Percentiles rank a stretch among this genome's conserved stretches.
Conservation (phyloP, 225 moss, liverwort and hornwort species). For the Pseudisothecium myosuroides region DNA sequence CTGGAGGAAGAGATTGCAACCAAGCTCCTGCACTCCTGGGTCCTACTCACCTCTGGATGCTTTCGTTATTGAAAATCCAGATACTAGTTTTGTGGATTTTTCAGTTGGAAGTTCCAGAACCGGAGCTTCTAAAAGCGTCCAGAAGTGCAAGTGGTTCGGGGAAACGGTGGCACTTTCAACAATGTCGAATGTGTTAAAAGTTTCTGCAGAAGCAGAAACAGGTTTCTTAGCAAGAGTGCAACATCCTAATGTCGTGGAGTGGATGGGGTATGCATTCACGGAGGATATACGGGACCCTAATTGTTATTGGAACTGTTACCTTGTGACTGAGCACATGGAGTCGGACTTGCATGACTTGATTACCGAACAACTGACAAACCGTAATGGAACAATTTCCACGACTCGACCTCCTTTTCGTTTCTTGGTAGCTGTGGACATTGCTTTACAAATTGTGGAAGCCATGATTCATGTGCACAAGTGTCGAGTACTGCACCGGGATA, state of each 20-base stretch:
- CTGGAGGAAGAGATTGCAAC: neutral
- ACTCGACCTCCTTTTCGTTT: neutral
- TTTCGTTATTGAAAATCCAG: neutral
- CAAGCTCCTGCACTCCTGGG: neutral
- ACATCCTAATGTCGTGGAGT: neutral
- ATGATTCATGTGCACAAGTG: neutral
- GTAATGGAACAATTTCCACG: rapidly evolving
- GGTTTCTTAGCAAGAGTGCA: neutral
- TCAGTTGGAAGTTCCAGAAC: neutral
- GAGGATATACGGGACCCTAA: neutral
- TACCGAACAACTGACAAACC: neutral
- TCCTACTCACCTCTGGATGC: neutral
- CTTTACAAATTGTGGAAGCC: neutral
- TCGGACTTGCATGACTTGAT: neutral
- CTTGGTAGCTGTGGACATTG: neutral
- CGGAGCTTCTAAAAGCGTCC: neutral
- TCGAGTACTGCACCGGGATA: neutral
- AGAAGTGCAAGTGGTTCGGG: neutral
- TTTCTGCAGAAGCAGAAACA: neutral
- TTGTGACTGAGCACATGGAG: neutral
- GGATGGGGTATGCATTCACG: neutral
- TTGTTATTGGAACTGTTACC: neutral
- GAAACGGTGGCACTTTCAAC: neutral
- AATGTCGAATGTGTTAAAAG: neutral
- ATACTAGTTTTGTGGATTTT: neutral